Conservation (phyloP, 1,139 yeast genomes). For the Keqinozyma sinolaborantium region DNA sequence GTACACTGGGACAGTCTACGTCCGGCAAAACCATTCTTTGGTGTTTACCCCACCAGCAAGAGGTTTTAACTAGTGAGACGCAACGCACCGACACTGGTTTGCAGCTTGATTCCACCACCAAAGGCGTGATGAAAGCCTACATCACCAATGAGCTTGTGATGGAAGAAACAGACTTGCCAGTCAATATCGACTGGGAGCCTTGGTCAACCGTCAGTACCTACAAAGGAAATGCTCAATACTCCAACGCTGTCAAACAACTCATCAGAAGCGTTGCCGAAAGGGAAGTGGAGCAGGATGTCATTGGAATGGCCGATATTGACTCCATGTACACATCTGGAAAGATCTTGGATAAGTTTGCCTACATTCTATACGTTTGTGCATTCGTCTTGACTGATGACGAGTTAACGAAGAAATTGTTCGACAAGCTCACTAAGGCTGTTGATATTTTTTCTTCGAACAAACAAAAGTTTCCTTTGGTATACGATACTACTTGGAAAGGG, state of each 20-base stretch:
- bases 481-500: conserved; percentile 75
- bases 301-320: conserved; percentile 59
- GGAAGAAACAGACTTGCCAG: conserved; percentile 47
- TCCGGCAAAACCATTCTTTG: conserved; percentile 35
- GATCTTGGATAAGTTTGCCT: conserved; percentile 70
- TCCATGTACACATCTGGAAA: conserved; percentile 78
- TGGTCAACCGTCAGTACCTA: conserved; percentile 44
- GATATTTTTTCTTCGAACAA: conserved; percentile 54
- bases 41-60: conserved; percentile 70
- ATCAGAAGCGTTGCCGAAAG: conserved; percentile 47
- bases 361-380: conserved; percentile 60
- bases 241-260: conserved; percentile 28
- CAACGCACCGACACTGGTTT: conserved; percentile 29
- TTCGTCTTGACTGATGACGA: conserved; percentile 48
- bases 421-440: conserved; percentile 55
- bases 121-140: conserved; percentile 63
- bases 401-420: conserved; percentile 42
- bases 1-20: conserved; percentile 24
- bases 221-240: conserved; percentile 26
- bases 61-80: conserved; percentile 27
- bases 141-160: conserved; percentile 46
- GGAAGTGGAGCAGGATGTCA: conserved; percentile 55
- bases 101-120: conserved; percentile 60
- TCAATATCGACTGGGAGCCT: conserved; percentile 52
- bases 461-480: conserved; percentile 60